These are phyloP conservation scores for Naegleria lovaniensis DNA, from an alignment of 208 protist genomes.

Conservation along the genomic window DNA sequence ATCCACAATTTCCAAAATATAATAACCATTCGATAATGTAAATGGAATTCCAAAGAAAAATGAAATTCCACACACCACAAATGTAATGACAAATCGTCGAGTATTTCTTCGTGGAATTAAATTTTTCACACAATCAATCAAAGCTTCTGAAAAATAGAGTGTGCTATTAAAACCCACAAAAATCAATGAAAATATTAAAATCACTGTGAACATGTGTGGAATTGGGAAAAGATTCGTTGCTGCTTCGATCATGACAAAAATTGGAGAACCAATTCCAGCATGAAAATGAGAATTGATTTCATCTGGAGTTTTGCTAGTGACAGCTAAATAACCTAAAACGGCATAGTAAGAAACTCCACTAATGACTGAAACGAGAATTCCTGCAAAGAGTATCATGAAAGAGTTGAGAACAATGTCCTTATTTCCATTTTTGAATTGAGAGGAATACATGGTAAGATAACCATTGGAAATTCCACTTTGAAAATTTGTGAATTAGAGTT, in stretches of 20 bases:
- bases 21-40: neutral
- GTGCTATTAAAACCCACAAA: neutral
- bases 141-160: neutral
- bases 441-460: neutral
- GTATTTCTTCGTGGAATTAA: neutral
- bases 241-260: neutral
- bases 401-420: neutral
- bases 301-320: neutral
- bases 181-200: neutral
- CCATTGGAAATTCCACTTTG: neutral
- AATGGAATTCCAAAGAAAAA: neutral
- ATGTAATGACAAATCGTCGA: neutral
- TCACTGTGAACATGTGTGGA: neutral
- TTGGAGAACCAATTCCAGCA: neutral
- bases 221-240: neutral
- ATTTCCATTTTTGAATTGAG: neutral
- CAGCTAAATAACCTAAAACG: neutral
- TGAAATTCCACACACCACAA: neutral
- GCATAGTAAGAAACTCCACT: neutral
- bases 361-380: neutral
- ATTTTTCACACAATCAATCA: neutral
- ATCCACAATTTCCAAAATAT: conserved; percentile 20
- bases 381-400: neutral
- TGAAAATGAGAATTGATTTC: neutral
- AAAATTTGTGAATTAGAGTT: too few relatives aligned